phyloP scores from a whole-genome alignment of 768 basidiomycete genomes.

The Kondoa malvinella region DNA sequence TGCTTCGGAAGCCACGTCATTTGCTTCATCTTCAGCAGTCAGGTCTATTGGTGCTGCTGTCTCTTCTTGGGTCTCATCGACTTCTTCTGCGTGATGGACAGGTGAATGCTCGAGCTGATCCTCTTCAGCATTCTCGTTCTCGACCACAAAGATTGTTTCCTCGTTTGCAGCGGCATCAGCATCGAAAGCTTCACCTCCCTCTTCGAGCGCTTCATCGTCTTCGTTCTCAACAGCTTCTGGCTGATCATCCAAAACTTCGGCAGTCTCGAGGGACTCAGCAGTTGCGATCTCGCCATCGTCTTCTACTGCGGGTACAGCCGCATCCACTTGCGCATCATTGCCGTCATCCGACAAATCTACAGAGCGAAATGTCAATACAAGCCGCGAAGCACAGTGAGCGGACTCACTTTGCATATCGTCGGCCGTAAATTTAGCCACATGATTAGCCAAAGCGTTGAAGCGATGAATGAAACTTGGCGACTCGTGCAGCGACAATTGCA shows the following conservation, averaged over 20 bases:
- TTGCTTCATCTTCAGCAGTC: not conserved
- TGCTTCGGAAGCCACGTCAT: not conserved
- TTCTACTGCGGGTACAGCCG: not conserved
- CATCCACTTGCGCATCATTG: not conserved
- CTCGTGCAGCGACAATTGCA: slow-evolving; percentile 15
- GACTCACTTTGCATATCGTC: not conserved
- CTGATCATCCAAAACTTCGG: too few relatives aligned
- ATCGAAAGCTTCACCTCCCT: not conserved
- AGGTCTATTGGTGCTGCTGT: not conserved
- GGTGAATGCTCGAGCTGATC: not conserved
- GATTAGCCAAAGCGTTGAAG: slow-evolving; percentile 22
- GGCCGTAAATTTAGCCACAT: slow-evolving; percentile 16
- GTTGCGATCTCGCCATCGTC: not conserved
- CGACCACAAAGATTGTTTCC: not conserved
- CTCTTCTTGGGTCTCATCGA: not conserved
- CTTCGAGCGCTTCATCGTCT: not conserved
- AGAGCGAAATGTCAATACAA: not conserved
- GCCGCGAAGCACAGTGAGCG: not conserved
- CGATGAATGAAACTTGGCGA: slow-evolving; percentile 19
- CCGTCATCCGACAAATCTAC: slow-evolving; percentile 1
- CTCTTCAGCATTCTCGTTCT: not conserved
- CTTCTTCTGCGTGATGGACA: not conserved
- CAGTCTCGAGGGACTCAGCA: not conserved
- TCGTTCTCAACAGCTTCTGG: not conserved
- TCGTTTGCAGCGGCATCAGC: not conserved